Base-by-base conservation (phyloP, 169 alveolate species). In the Eimeria falciformis region DNA sequence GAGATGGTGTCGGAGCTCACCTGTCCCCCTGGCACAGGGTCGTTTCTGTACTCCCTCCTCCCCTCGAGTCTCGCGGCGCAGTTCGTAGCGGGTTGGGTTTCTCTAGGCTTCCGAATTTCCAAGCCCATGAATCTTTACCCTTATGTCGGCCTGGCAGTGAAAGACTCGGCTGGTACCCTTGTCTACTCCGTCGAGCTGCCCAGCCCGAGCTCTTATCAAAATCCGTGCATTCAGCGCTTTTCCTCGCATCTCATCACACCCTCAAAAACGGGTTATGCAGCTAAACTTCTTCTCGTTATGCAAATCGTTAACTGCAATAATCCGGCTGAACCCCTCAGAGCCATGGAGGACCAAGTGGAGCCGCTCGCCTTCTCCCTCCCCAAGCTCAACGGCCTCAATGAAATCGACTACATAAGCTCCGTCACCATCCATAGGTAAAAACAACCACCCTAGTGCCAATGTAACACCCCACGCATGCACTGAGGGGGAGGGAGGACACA, bases 241-340 rank as follows among this genome's bases (percentile, higher is more conserved):
- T 56, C 78, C 65, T 11, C 12, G 50, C 79, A n/a, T 7, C 29
- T 45, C 29, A 55, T 58, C 45, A 55, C 33, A 25, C 90, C 65
- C 27, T 40, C 62, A 2, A 14, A 18, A 33, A 82, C 79, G 3
- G 78, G 90, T 21, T 82, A 82, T 45, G 37, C 79, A 5, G 40
- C 90, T 2, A 11, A 25, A 17, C 40, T 82, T 7, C 40, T 17
- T 25, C 62, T 82, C 6, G 21, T 55, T 12, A n/a, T 82, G n/a
- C 90, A 82, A 47, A 12, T 43, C 21, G 65, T 56, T 78, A 82
- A 58, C 90, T 82, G 90, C 90, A 27, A 9, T 78, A 56, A 55
- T 65, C 79, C 90, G 12, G 29, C 90, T 1, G 56, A 55, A 55
- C 90, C 90, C 7, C 56, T 82, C 18, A 27, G 78, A 11, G 77